Percentiles rank a stretch among this genome's conserved stretches.
Evolutionary conservation across 176 grass and related monocot genomes (phyloP).

Genomic region (Ensete ventricosum): DNA sequence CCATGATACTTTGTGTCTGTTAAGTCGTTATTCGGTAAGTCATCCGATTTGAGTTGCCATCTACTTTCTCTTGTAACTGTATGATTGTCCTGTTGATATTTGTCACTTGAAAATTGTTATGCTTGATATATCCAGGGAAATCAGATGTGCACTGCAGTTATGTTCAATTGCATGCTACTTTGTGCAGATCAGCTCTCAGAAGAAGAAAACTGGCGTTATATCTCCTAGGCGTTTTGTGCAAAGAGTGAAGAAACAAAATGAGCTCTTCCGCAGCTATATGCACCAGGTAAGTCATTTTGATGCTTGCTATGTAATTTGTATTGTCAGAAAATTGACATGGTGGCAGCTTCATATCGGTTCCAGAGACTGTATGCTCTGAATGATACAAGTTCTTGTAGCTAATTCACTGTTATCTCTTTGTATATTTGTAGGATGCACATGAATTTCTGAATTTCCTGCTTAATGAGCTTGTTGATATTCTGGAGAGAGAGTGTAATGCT

Average conservation of each 20-base stretch:
- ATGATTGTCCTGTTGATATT: neutral
- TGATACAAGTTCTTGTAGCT: neutral
- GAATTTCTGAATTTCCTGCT: slow-evolving; percentile 96
- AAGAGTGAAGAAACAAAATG: slow-evolving; percentile 92
- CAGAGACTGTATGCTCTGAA: neutral
- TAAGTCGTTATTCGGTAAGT: too few species aligned
- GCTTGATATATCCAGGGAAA: neutral
- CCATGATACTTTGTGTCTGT: too few species aligned
- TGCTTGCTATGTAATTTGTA: neutral
- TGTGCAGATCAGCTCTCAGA: slow-evolving; percentile 84
- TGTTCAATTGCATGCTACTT: slow-evolving; percentile 4
- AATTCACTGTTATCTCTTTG: slow-evolving; percentile 5
- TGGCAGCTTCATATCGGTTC: neutral
- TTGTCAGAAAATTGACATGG: neutral
- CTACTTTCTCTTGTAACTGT: neutral
- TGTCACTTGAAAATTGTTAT: neutral
- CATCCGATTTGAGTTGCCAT: too few species aligned
- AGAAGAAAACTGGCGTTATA: slow-evolving; percentile 96
- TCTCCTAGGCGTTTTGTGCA: slow-evolving; percentile 94
- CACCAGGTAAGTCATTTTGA: slow-evolving; percentile 60
- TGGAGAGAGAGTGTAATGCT: slow-evolving; percentile 72
- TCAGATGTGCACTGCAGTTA: slow-evolving; percentile 3
- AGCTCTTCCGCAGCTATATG: slow-evolving; percentile 96
- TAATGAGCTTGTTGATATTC: slow-evolving; percentile 96
- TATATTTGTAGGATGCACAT: slow-evolving; percentile 84